Conservation (phyloP, 306 rosid species). For the Cucurbita pepo region DNA sequence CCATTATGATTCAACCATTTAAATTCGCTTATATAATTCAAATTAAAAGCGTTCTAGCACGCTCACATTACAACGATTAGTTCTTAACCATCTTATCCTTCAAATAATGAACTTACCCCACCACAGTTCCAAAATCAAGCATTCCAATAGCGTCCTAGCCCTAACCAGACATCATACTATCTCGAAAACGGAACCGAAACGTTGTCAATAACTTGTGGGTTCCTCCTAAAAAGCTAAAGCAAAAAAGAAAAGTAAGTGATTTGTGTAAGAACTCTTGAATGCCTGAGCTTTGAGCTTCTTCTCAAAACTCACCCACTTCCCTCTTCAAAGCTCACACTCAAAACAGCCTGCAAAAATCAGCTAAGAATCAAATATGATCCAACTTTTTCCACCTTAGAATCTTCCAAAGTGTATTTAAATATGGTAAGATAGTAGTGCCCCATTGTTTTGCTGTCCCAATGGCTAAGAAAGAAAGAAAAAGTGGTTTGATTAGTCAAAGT, state of each 20-base stretch:
- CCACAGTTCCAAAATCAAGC: not conserved
- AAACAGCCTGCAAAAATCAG: not conserved
- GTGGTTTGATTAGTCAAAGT: no score
- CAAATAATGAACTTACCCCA: not conserved
- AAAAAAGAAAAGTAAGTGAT: not conserved
- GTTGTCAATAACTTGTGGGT: not conserved
- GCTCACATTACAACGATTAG: no score
- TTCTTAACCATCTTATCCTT: not conserved
- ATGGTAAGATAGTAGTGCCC: not conserved
- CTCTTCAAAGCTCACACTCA: not conserved
- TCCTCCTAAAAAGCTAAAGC: not conserved
- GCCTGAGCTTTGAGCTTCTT: not conserved
- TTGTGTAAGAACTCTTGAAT: not conserved
- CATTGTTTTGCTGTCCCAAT: no score
- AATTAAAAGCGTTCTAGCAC: no score
- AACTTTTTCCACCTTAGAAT: not conserved
- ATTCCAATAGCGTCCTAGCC: not conserved
- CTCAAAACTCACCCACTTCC: not conserved
- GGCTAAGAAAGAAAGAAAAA: no score
- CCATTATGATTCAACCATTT: no score
- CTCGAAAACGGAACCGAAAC: not conserved
- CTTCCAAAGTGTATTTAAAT: not conserved
- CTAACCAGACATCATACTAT: not conserved
- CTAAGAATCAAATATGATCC: not conserved
- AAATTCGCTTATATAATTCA: no score